Evolutionary conservation across 208 protist genomes (phyloP).

Genomic region (Leishmania turanica): DNA sequence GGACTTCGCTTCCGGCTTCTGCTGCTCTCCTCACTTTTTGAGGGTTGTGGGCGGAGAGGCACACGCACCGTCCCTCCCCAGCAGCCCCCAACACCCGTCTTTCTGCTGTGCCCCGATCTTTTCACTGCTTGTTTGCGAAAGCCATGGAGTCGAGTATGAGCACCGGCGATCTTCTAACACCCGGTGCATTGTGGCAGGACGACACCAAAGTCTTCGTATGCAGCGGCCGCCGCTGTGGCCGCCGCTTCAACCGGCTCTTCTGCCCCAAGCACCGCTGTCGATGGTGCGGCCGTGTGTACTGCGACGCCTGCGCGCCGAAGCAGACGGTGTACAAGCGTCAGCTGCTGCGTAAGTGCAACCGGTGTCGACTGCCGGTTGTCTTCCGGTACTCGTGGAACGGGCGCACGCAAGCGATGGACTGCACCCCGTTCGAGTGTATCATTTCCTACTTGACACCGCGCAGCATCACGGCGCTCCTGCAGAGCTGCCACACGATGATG

Average conservation of each 20-base stretch:
- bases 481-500: conserved; percentile 66
- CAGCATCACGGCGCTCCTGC: conserved; percentile 54
- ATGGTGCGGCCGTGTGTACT: conserved; percentile 84
- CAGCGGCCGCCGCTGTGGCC: conserved; percentile 27
- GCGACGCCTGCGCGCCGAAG: conserved; percentile 58
- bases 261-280: conserved; percentile 76
- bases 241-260: conserved; percentile 40
- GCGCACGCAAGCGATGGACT: conserved; percentile 32
- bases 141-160: conserved; percentile 20
- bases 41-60: not conserved
- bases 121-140: not conserved
- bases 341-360: conserved; percentile 52
- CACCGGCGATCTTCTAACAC: conserved; percentile 31
- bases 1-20: not conserved
- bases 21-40: not conserved
- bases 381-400: conserved; percentile 53
- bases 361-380: conserved; percentile 61
- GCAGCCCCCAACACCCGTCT: not conserved
- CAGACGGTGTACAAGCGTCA: conserved; percentile 10
- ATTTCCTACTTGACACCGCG: conserved; percentile 50
- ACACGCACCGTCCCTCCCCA: not conserved
- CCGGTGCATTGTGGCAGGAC: conserved; percentile 51
- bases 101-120: not conserved
- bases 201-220: conserved; percentile 30
- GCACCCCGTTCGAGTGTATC: conserved; percentile 43